Base-by-base conservation (phyloP, 169 alveolate species). In the Plasmodium fragile region DNA sequence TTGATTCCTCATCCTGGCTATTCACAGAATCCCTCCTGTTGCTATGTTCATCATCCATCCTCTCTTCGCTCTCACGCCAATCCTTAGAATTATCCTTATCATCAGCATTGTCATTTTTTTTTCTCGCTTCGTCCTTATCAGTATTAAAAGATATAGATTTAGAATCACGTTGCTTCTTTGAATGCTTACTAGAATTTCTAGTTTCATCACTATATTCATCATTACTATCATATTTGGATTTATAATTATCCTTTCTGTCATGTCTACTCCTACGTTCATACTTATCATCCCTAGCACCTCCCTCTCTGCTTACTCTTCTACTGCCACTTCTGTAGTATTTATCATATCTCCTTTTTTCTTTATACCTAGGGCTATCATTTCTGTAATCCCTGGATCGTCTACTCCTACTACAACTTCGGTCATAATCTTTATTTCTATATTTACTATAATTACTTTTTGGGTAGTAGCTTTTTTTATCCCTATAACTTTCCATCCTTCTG, bases 201-300 rank as follows among this genome's bases (percentile, higher is more conserved):
- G 85, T 85, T 52, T 85, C 93, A 75, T 85, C 84, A 85, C 93
- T 85, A 43, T 73, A 85, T 53, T 77, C 80, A 85, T 85, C 93
- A 77, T 85, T 85, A 75, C 82, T 84, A 52, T 77, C 41, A 85
- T 75, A 75, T 75, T 85, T 85, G 25, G 85, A 85, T 36, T 85
- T 85, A 72, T 85, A 85, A 73, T 85, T 77, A 16, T 85, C 78
- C 18, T 77, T 73, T 85, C 80, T 85, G 22, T 84, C 84, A 72
- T 84, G 70, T 39, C 55, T 43, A 39, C 53, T 82, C 13, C 71
- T 82, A 30, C 45, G 49, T 36, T 55, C 82, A 70, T 81, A 81
- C 69, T 81, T 81, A 81, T 53, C 78, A 2, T 81, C 78, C 22
- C 92, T 53, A 28, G 82, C 45, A 70, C 93, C 80, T 53, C 93